Conservation (phyloP, 495 filamentous ascomycete genomes). For the Xylaria venustula region DNA sequence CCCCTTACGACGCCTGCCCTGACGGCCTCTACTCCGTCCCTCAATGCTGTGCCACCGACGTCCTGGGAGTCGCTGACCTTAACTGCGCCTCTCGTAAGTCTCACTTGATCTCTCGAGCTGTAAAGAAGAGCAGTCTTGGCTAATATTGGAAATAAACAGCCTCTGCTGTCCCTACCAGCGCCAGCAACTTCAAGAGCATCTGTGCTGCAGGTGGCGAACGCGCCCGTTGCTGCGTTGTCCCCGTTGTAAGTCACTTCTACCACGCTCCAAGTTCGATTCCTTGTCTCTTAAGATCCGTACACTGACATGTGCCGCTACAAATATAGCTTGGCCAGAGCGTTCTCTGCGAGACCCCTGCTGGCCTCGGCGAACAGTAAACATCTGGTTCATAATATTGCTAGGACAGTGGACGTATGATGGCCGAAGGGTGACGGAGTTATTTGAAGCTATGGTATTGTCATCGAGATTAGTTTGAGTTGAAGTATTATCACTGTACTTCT, state of each 20-base stretch:
- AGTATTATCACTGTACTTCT: no score
- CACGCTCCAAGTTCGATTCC: background rate
- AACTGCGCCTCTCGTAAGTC: conserved; percentile 41
- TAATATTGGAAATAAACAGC: conserved; percentile 6
- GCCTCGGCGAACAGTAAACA: conserved; percentile 3
- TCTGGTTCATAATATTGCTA: background rate
- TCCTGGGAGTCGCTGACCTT: conserved; percentile 44
- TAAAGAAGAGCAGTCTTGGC: background rate
- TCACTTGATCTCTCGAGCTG: background rate
- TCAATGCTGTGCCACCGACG: conserved; percentile 43
- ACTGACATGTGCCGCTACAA: background rate
- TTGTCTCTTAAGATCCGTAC: background rate
- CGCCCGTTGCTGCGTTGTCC: conserved; percentile 16
- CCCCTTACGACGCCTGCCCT: background rate
- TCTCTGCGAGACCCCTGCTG: conserved; percentile 11
- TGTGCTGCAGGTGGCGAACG: conserved; percentile 10
- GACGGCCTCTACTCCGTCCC: conserved; percentile 10
- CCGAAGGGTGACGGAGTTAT: no score
- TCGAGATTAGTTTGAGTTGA: no score
- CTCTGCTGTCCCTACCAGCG: background rate
- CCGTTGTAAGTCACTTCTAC: conserved; percentile 14
- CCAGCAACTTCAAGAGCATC: conserved; percentile 5
- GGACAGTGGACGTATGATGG: background rate
- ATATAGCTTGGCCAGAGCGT: conserved; percentile 8
- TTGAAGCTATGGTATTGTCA: no score